Evolutionary conservation across 352 stramenopile genomes (phyloP).

Genomic region (Phytophthora chlamydospora): DNA sequence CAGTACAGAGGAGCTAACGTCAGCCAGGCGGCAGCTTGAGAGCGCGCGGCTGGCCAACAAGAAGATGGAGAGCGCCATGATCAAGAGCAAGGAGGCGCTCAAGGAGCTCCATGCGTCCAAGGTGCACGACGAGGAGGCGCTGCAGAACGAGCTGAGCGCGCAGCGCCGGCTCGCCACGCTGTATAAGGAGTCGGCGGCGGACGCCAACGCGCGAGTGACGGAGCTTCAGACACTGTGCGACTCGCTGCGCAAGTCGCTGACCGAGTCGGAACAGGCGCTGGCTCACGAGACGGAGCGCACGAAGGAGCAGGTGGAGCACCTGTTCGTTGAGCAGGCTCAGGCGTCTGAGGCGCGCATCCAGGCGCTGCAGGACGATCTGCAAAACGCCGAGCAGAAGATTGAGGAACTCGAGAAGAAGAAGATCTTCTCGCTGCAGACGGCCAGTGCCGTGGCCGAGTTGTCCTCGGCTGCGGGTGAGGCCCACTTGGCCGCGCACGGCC

Average conservation of each 20-base stretch:
- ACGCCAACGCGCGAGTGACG: conserved; percentile 56
- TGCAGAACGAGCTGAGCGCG: conserved; percentile 70
- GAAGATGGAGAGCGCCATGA: conserved; percentile 67
- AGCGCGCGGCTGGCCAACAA: conserved; percentile 62
- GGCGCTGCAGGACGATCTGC: conserved; percentile 59
- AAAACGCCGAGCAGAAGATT: conserved; percentile 56
- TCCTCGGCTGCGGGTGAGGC: conserved; percentile 66
- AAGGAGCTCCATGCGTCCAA: conserved; percentile 71
- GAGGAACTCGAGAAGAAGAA: conserved; percentile 74
- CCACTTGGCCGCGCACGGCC: conserved; percentile 67
- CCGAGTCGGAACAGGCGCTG: conserved; percentile 65
- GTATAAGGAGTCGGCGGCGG: conserved; percentile 72
- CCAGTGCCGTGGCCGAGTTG: conserved; percentile 58
- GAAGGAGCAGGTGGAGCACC: conserved; percentile 69
- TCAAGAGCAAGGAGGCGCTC: conserved; percentile 71
- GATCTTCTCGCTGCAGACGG: conserved; percentile 55
- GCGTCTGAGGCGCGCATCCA: conserved; percentile 62
- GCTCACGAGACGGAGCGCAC: conserved; percentile 68
- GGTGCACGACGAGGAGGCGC: conserved; percentile 63
- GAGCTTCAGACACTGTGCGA: conserved; percentile 67
- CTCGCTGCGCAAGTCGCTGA: conserved; percentile 59
- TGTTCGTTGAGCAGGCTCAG: conserved; percentile 77
- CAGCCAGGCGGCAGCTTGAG: conserved; percentile 60
- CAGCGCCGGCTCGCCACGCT: conserved; percentile 73
- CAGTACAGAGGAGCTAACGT: conserved; percentile 55